Conservation (phyloP, 2,329 filamentous ascomycete species). For the Dactylellina drechsleri region DNA sequence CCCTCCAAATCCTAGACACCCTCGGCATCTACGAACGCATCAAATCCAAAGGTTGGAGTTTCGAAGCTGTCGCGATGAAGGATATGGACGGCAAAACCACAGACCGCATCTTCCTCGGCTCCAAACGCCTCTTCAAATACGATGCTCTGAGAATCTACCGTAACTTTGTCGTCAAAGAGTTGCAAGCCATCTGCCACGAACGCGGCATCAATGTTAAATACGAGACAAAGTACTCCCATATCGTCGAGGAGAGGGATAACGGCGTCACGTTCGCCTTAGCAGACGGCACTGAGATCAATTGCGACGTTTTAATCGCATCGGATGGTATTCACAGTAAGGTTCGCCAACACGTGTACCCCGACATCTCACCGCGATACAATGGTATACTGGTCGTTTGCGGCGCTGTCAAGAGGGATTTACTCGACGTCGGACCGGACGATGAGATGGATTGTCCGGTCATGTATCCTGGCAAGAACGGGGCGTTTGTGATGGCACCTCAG, state of each 20-base stretch:
- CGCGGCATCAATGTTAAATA: slow-evolving; percentile 64
- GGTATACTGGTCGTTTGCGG: slow-evolving; percentile 64
- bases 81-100: slow-evolving; percentile 61
- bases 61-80: slow-evolving; percentile 66
- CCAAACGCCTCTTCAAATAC: slow-evolving; percentile 66
- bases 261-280: slow-evolving; percentile 65
- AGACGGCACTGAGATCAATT: slow-evolving; percentile 63
- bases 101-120: slow-evolving; percentile 65
- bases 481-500: slow-evolving; percentile 67
- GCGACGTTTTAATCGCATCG: slow-evolving; percentile 67
- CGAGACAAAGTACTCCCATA: slow-evolving; percentile 64
- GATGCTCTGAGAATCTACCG: slow-evolving; percentile 68
- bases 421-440: slow-evolving; percentile 59
- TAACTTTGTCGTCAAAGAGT: slow-evolving; percentile 65
- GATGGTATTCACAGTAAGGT: slow-evolving; percentile 72
- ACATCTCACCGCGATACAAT: slow-evolving; percentile 66
- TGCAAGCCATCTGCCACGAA: slow-evolving; percentile 63
- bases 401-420: slow-evolving; percentile 61
- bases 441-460: slow-evolving; percentile 63
- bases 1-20: slow-evolving; percentile 67
- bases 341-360: slow-evolving; percentile 66
- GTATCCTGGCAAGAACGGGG: slow-evolving; percentile 61
- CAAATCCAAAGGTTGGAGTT: slow-evolving; percentile 65
- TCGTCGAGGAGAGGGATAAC: slow-evolving; percentile 63
- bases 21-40: slow-evolving; percentile 66